Conservation (phyloP, 2,329 filamentous ascomycete species). For the Monosporascus cannonballus region DNA sequence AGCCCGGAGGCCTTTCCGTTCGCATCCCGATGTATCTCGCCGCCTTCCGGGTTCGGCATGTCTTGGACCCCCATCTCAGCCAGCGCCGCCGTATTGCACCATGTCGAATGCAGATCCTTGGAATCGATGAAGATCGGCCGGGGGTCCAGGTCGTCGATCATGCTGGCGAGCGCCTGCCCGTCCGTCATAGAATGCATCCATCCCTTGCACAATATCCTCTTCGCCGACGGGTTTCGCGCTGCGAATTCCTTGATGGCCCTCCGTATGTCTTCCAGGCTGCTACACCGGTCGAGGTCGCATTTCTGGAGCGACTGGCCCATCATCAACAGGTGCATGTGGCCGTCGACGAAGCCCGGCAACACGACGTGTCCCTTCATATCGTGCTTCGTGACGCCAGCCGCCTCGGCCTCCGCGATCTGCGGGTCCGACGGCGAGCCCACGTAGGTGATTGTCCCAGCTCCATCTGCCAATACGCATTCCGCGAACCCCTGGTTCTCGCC, state of each 20-base stretch:
- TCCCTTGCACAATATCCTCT: constrained; percentile 44
- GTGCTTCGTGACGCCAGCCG: constrained; percentile 17
- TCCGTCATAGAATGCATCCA: constrained; percentile 54
- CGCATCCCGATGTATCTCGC: constrained; percentile 42
- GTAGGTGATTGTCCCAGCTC: constrained; percentile 27
- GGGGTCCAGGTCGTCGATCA: constrained; percentile 45
- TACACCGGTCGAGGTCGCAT: constrained; percentile 39
- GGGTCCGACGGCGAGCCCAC: constrained; percentile 28
- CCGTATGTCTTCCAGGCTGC: constrained; percentile 42
- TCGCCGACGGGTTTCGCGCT: constrained; percentile 33
- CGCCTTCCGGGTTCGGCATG: constrained; percentile 43
- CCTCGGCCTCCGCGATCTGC: constrained; percentile 21
- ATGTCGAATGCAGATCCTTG: constrained; percentile 51
- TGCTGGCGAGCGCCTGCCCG: constrained; percentile 39
- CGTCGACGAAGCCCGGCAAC: constrained; percentile 51
- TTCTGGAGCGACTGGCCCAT: constrained; percentile 49
- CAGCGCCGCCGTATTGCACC: constrained; percentile 48
- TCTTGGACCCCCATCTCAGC: constrained; percentile 41
- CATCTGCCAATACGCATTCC: constrained; percentile 30
- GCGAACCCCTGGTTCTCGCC: constrained; percentile 27
- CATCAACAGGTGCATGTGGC: constrained; percentile 51
- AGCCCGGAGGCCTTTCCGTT: constrained; percentile 42
- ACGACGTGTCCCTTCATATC: constrained; percentile 36
- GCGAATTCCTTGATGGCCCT: constrained; percentile 38
- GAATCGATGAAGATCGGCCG: constrained; percentile 50